Percentiles rank a stretch among this genome's conserved stretches.
These are phyloP conservation scores for Pilaira anomala DNA, from an alignment of 192 early-diverging fungal genomes.

Conservation along the genomic window DNA sequence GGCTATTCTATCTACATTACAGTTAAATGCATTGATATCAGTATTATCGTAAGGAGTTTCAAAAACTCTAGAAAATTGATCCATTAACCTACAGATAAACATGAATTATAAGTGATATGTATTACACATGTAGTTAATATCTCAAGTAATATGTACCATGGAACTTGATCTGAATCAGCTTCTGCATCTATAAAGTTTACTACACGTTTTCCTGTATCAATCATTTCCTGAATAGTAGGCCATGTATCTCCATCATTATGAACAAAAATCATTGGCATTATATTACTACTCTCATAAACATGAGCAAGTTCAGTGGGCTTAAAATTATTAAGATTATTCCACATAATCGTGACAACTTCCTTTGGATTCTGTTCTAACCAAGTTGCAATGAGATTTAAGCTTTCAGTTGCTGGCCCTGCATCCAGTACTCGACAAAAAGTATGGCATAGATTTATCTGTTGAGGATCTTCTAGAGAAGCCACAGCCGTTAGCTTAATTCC, in stretches of 20 bases:
- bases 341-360: slow-evolving; percentile 75
- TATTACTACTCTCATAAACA: slow-evolving; percentile 11
- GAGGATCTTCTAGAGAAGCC: background rate
- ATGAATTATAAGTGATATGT: background rate
- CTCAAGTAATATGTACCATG: too few species aligned
- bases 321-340: slow-evolving; percentile 60
- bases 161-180: slow-evolving; percentile 45
- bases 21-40: slow-evolving; percentile 41
- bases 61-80: slow-evolving; percentile 56
- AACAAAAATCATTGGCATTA: slow-evolving; percentile 22
- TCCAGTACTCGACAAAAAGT: slow-evolving; percentile 55
- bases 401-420: slow-evolving; percentile 48
- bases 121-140: too few species aligned
- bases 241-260: slow-evolving; percentile 46
- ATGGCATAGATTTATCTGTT: slow-evolving; percentile 59
- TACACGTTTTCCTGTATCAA: slow-evolving; percentile 56
- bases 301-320: slow-evolving; percentile 39
- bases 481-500: slow-evolving; percentile 64
- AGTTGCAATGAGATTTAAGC: slow-evolving; percentile 49
- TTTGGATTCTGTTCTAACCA: slow-evolving; percentile 62
- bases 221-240: slow-evolving; percentile 67
- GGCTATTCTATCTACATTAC: slow-evolving; percentile 52
- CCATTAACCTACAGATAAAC: slow-evolving; percentile 49
- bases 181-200: slow-evolving; percentile 59
- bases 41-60: slow-evolving; percentile 63